phyloP scores from a whole-genome alignment of 164 flowering plant genomes.

The Pachysandra terminalis region DNA sequence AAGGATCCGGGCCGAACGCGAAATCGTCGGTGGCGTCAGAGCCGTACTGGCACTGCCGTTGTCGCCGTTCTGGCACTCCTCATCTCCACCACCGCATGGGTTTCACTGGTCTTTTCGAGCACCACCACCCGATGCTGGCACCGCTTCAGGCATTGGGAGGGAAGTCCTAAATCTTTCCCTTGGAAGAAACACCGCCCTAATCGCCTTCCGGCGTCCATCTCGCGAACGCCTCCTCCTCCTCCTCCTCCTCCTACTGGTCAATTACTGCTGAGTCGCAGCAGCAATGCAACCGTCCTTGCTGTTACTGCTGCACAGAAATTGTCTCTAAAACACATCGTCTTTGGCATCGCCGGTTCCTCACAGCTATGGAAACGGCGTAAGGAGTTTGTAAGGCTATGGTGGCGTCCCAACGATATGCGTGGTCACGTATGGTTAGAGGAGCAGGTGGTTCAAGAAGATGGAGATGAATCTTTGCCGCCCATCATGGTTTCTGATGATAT shows the following conservation, averaged over 20 bases:
- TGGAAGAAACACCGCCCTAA: slow-evolving; percentile 10
- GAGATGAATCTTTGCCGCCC: slow-evolving; percentile 33
- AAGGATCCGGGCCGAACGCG: slow-evolving; percentile 11
- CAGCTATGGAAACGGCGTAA: slow-evolving; percentile 55
- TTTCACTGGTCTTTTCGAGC: slow-evolving; percentile 50
- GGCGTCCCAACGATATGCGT: slow-evolving; percentile 50
- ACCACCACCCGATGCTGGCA: slow-evolving; percentile 36
- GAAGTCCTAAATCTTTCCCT: slow-evolving; percentile 24
- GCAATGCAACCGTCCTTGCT: neutral
- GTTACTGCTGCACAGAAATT: slow-evolving; percentile 4
- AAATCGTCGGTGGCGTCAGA: slow-evolving; percentile 34
- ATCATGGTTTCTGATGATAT: slow-evolving; percentile 55
- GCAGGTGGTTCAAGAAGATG: slow-evolving; percentile 7
- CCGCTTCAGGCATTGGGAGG: slow-evolving; percentile 28
- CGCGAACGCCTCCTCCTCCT: slow-evolving; percentile 4
- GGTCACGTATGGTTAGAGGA: slow-evolving; percentile 73
- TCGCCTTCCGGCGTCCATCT: neutral
- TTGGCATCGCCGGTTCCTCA: slow-evolving; percentile 64
- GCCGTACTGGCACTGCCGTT: slow-evolving; percentile 33
- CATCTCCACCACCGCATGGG: slow-evolving; percentile 50
- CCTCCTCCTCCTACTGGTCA: slow-evolving; percentile 2
- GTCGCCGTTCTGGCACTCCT: slow-evolving; percentile 37
- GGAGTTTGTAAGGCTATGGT: slow-evolving; percentile 58
- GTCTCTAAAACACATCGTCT: slow-evolving; percentile 41
- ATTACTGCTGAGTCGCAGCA: neutral